phyloP scores from a whole-genome alignment of 495 filamentous ascomycete species.

The Podospora anserina region DNA sequence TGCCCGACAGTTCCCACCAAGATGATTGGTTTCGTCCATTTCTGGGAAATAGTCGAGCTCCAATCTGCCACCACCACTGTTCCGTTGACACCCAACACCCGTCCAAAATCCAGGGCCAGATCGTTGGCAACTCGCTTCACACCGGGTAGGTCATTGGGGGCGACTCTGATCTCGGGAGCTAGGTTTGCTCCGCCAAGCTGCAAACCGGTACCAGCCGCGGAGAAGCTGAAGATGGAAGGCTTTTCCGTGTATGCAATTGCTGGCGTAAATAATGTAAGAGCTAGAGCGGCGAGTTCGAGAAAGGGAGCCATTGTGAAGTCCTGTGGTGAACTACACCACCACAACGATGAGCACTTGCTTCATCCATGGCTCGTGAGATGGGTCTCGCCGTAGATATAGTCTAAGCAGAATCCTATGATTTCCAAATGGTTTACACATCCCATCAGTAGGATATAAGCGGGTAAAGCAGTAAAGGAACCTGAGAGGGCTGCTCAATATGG shows the following conservation, averaged over 20 bases:
- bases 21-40: constrained; percentile 34
- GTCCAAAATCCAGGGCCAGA: constrained; percentile 51
- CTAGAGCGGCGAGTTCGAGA: constrained; percentile 14
- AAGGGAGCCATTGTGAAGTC: constrained; percentile 15
- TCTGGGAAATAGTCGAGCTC: constrained; percentile 29
- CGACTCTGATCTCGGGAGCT: constrained; percentile 31
- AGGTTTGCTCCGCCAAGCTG: constrained; percentile 27
- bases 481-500: not conserved
- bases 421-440: not conserved
- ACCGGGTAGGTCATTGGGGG: constrained; percentile 42
- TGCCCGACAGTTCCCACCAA: constrained; percentile 52
- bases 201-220: constrained; percentile 16
- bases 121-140: constrained; percentile 48
- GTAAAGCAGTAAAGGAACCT: not conserved
- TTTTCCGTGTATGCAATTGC: constrained; percentile 17
- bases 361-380: not conserved
- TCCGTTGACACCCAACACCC: constrained; percentile 44
- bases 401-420: not conserved
- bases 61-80: constrained; percentile 31
- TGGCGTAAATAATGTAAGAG: constrained; percentile 10
- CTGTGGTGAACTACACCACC: not conserved
- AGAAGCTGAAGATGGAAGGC: constrained; percentile 27
- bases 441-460: not conserved
- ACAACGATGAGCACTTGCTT: not conserved
- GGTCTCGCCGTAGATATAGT: not conserved